Conservation (phyloP, 2,329 filamentous ascomycete genomes). For the Lachnellula suecica region DNA sequence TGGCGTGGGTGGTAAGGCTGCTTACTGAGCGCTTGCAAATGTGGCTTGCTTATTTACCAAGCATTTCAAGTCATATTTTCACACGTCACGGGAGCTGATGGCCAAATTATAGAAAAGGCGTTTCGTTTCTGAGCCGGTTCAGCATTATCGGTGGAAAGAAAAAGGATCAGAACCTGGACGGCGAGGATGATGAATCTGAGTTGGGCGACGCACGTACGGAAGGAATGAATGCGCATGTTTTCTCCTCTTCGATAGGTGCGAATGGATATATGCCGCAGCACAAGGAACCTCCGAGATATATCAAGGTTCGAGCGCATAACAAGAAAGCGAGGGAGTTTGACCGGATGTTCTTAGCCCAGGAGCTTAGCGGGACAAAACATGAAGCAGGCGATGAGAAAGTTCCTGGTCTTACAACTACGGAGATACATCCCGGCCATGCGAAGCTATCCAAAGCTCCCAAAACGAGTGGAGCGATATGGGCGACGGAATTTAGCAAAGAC, state of each 20-base stretch:
- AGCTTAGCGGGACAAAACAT: constrained; percentile 65
- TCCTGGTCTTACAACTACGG: constrained; percentile 22
- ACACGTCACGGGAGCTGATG: constrained; percentile 6
- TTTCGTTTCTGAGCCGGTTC: constrained; percentile 84
- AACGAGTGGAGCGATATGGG: constrained; percentile 74
- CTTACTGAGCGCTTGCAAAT: constrained; percentile 17
- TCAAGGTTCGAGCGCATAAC: constrained; percentile 77
- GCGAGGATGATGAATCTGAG: constrained; percentile 65
- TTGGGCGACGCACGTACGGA: constrained; percentile 67
- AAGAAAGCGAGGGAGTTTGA: constrained; percentile 84
- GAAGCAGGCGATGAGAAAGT: constrained; percentile 31
- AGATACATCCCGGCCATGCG: constrained; percentile 28
- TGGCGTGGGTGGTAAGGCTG: constrained; percentile 3
- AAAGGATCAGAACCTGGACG: constrained; percentile 55
- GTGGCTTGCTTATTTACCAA: constrained; percentile 19
- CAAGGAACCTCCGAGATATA: constrained; percentile 87
- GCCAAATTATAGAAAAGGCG: constrained; percentile 64
- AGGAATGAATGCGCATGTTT: constrained; percentile 79
- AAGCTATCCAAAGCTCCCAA: constrained; percentile 26
- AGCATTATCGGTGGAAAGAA: constrained; percentile 75
- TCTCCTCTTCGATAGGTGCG: constrained; percentile 70
- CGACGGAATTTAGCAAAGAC: constrained; percentile 88
- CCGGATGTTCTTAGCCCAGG: constrained; percentile 86
- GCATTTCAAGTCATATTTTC: background rate
- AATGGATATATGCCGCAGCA: constrained; percentile 80